A percentile compares a stretch with the other conserved stretches of the same genome.
Conservation (phyloP, 2,329 filamentous ascomycete genomes). For the Penicillium sp. region DNA sequence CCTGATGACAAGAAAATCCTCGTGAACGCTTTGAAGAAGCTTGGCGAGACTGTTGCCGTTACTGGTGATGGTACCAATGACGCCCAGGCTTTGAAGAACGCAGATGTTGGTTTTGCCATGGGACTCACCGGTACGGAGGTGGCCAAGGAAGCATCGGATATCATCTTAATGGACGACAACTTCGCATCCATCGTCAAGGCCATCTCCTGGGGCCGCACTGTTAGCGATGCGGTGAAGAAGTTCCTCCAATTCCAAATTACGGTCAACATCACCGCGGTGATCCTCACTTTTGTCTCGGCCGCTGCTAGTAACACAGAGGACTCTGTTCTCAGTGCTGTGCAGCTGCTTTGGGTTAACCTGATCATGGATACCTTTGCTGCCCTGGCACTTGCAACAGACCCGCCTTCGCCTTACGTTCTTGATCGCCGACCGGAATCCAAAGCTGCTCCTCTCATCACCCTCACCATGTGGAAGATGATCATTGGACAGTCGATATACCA, state of each 20-base stretch:
- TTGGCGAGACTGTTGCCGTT: slow-evolving; percentile 77
- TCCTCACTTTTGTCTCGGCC: slow-evolving; percentile 67
- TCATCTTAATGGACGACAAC: slow-evolving; percentile 87
- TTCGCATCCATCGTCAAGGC: slow-evolving; percentile 86
- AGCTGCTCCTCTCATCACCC: slow-evolving; percentile 49
- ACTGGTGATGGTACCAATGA: slow-evolving; percentile 86
- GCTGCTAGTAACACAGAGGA: slow-evolving; percentile 59
- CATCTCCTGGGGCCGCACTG: slow-evolving; percentile 76
- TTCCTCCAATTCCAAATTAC: slow-evolving; percentile 62
- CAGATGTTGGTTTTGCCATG: slow-evolving; percentile 85
- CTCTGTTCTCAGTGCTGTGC: slow-evolving; percentile 67
- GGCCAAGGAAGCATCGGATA: slow-evolving; percentile 81
- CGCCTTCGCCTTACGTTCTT: slow-evolving; percentile 61
- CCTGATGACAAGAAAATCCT: slow-evolving; percentile 77
- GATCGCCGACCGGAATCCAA: slow-evolving; percentile 56
- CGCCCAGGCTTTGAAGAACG: slow-evolving; percentile 77
- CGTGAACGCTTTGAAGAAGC: slow-evolving; percentile 70
- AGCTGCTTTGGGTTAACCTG: slow-evolving; percentile 70
- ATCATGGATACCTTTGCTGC: slow-evolving; percentile 73
- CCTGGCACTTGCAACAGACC: slow-evolving; percentile 66
- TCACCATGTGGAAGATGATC: slow-evolving; percentile 54
- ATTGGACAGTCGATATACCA: slow-evolving; percentile 50
- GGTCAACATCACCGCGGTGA: slow-evolving; percentile 69
- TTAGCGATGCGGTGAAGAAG: slow-evolving; percentile 77
- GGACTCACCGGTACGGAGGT: slow-evolving; percentile 82